These are phyloP conservation scores for Crithidia thermophila DNA, from an alignment of 208 protist species.

Conservation along the genomic window DNA sequence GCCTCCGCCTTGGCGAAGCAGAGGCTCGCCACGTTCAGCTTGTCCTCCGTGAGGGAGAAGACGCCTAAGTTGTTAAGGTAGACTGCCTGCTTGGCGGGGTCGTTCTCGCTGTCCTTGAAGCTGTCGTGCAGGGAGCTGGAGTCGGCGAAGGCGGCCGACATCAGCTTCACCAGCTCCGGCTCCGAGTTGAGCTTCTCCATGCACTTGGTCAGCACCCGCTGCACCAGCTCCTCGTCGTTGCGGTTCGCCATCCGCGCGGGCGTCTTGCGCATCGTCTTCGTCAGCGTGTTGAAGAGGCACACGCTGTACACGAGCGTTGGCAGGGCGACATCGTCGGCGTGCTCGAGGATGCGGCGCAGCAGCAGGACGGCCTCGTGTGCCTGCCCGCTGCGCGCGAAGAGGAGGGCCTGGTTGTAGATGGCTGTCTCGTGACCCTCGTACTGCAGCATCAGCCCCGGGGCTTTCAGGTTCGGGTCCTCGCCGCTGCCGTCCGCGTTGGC, in stretches of 20 bases:
- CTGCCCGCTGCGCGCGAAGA: constrained; percentile 70
- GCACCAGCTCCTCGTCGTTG: constrained; percentile 78
- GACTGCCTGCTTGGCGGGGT: constrained; percentile 51
- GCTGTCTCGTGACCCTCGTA: constrained; percentile 88
- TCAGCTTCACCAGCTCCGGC: constrained; percentile 52
- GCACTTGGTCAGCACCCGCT: constrained; percentile 57
- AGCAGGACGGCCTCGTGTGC: constrained; percentile 61
- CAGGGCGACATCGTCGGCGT: constrained; percentile 53
- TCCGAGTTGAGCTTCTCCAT: constrained; percentile 48
- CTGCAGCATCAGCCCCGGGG: constrained; percentile 41
- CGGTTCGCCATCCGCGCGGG: constrained; percentile 49
- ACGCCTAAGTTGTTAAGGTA: constrained; percentile 92
- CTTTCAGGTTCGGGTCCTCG: constrained; percentile 34
- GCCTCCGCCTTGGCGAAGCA: constrained; percentile 87
- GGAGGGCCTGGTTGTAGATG: constrained; percentile 74
- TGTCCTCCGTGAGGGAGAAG: constrained; percentile 73
- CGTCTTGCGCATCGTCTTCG: constrained; percentile 47
- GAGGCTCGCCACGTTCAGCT: constrained; percentile 76
- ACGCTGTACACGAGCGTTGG: constrained; percentile 56
- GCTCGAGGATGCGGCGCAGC: constrained; percentile 74
- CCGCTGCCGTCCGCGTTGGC: constrained; percentile 27
- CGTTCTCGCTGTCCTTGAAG: constrained; percentile 48
- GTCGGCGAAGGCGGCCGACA: constrained; percentile 72
- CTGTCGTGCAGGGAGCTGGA: constrained; percentile 75
- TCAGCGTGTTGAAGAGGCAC: constrained; percentile 86